Percentiles rank a stretch among this genome's conserved stretches.
These are phyloP conservation scores for Eutrema yunnanense DNA, from an alignment of 345 rosid species.

Conservation along the genomic window DNA sequence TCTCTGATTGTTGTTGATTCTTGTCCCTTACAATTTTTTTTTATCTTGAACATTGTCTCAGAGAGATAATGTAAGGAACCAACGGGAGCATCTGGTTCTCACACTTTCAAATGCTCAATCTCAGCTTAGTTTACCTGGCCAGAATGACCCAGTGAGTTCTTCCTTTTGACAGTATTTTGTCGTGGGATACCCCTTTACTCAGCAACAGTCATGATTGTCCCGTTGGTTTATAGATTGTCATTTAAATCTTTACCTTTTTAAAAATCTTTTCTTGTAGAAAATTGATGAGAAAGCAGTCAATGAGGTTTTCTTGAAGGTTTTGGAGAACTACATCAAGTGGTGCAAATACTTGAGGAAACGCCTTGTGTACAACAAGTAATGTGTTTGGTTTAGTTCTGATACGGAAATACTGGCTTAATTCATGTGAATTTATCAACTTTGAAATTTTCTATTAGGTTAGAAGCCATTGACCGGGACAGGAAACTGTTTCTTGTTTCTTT, in stretches of 20 bases:
- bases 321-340: conserved; percentile 96
- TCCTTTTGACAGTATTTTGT: conserved; percentile 1
- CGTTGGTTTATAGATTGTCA: background rate
- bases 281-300: conserved; percentile 94
- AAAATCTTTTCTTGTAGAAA: conserved; percentile 41
- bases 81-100: conserved; percentile 91
- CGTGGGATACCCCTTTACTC: conserved; percentile 5
- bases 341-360: conserved; percentile 87
- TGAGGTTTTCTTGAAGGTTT: conserved; percentile 82
- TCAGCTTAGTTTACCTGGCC: conserved; percentile 55
- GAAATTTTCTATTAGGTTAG: conserved; percentile 44
- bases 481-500: conserved; percentile 89
- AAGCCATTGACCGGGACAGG: conserved; percentile 85
- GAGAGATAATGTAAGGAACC: conserved; percentile 90
- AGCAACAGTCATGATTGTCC: conserved; percentile 1
- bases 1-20: background rate
- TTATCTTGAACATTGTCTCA: conserved; percentile 30
- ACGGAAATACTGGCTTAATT: conserved; percentile 7
- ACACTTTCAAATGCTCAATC: conserved; percentile 83
- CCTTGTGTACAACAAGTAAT: conserved; percentile 74
- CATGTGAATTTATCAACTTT: conserved; percentile 7
- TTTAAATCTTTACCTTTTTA: background rate
- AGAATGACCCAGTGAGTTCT: conserved; percentile 76
- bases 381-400: conserved; percentile 17
- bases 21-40: conserved; percentile 6